Percentiles rank a stretch among this genome's conserved stretches.
These are phyloP conservation scores for Diaporthe caulivora DNA, from an alignment of 2,329 filamentous ascomycete species.

Conservation along the genomic window DNA sequence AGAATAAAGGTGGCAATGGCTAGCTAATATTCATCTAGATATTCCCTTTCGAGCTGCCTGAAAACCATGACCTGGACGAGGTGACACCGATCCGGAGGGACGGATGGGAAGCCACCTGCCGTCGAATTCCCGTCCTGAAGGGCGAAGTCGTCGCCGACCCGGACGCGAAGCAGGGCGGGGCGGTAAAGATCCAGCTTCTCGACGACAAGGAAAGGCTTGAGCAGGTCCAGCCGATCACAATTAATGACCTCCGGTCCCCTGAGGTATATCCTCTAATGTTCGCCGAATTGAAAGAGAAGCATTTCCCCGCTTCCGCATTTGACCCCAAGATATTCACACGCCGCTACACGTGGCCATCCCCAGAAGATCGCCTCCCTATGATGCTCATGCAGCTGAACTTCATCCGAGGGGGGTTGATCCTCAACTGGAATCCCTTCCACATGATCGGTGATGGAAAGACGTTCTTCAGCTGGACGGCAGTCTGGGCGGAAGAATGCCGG, in stretches of 20 bases:
- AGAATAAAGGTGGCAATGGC: neutral
- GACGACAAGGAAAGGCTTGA: constrained; percentile 34
- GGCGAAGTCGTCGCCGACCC: constrained; percentile 50
- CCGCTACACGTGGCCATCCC: constrained; percentile 45
- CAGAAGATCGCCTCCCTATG: constrained; percentile 41
- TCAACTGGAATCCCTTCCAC: constrained; percentile 47
- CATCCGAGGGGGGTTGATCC: constrained; percentile 47
- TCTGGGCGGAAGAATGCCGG: constrained; percentile 53
- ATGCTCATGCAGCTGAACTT: constrained; percentile 48
- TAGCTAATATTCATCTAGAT: constrained; percentile 31
- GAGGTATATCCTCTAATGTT: constrained; percentile 44
- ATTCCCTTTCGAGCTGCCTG: constrained; percentile 50
- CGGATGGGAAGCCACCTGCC: constrained; percentile 48
- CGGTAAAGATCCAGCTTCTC: constrained; percentile 48
- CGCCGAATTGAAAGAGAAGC: constrained; percentile 44
- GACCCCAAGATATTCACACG: constrained; percentile 44
- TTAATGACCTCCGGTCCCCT: constrained; percentile 45
- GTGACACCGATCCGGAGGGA: constrained; percentile 44
- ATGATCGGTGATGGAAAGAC: constrained; percentile 51
- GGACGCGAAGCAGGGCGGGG: constrained; percentile 48
- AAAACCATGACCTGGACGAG: constrained; percentile 47
- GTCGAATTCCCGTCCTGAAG: constrained; percentile 46
- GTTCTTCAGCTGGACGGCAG: constrained; percentile 48
- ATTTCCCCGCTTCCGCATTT: constrained; percentile 45
- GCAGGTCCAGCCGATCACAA: constrained; percentile 44